phyloP scores from a whole-genome alignment of 2,329 filamentous ascomycete genomes.

The Myriosclerotinia duriaeana region DNA sequence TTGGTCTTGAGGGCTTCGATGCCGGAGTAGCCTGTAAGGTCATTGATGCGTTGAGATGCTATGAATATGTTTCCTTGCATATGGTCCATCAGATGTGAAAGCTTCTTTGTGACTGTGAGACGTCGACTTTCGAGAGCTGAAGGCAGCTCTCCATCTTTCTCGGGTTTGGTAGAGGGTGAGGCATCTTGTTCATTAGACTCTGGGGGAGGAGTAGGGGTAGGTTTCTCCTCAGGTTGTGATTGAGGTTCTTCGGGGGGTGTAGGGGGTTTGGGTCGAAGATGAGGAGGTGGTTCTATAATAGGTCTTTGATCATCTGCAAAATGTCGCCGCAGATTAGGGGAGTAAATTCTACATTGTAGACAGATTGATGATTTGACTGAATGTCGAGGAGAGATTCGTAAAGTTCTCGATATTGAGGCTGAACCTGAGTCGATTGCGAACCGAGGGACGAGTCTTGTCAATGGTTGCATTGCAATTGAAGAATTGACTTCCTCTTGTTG shows the following conservation, averaged over 20 bases:
- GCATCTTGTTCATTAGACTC: slow-evolving; percentile 14
- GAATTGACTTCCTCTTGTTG: slow-evolving; percentile 3
- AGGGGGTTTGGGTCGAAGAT: slow-evolving; percentile 20
- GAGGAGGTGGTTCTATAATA: slow-evolving; percentile 12
- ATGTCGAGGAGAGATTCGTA: slow-evolving; percentile 31
- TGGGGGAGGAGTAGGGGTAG: not conserved
- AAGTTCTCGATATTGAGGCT: slow-evolving; percentile 28
- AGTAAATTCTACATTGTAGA: slow-evolving; percentile 44
- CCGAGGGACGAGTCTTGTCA: slow-evolving; percentile 37
- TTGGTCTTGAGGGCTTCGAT: slow-evolving; percentile 83
- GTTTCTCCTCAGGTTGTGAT: slow-evolving; percentile 13
- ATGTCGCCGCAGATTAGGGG: slow-evolving; percentile 41
- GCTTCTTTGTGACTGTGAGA: slow-evolving; percentile 47
- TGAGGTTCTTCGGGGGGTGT: slow-evolving; percentile 21
- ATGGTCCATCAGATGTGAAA: slow-evolving; percentile 81
- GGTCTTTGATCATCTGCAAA: slow-evolving; percentile 33
- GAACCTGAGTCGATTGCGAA: slow-evolving; percentile 36
- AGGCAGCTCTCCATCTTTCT: slow-evolving; percentile 43
- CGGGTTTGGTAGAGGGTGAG: slow-evolving; percentile 11
- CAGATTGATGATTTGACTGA: slow-evolving; percentile 42
- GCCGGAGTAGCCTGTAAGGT: slow-evolving; percentile 87
- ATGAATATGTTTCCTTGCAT: slow-evolving; percentile 81
- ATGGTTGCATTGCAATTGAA: slow-evolving; percentile 38
- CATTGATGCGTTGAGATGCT: slow-evolving; percentile 86
- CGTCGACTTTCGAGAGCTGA: slow-evolving; percentile 49